Evolutionary conservation across 176 grass and related monocot species (phyloP), one percentile per base, ranked within the genome.

Genomic region (Oryza punctata): DNA sequence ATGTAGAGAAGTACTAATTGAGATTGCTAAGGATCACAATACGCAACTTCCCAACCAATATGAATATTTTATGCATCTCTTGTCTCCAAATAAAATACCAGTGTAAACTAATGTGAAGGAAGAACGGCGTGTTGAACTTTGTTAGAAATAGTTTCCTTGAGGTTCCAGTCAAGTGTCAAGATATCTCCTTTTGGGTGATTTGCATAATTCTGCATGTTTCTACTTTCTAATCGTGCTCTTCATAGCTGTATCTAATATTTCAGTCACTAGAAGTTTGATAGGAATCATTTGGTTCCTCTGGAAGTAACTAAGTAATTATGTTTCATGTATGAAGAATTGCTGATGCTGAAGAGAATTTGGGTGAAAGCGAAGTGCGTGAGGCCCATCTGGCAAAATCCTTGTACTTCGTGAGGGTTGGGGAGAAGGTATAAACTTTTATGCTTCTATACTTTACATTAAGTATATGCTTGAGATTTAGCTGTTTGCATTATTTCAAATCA

Each of bases 311-410:
- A 47, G 40, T 50, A 40, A 66, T 23, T 7, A 19, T 11, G 49
- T 82, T 41, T 44, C 41, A 50, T 44, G 13, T 72, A 69, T 88
- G 67, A 47, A 98, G 96, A 86, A 94, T 98, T 85, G 89, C 91
- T 28, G 96, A 98, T 85, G 96, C 91, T 81, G 96, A 98, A 89
- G 96, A 98, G 44, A 98, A 98, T 66, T 88, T 95, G 65, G 93
- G 96, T 9, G 96, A 98, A 87, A 98, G 91, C 69, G 93, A 98
- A 98, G 96, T 95, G 65, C 96, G 96, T 67, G 96, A 98, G 89
- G 96, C 93, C 80, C 93, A 98, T 94, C 87, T 95, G 8, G 91
- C 89, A 6, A 95, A 94, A 65, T 93, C 96, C 67, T 90, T 95
- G 82, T 91, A 91, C 49, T 98, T 86, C 78, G 91, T 95, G 66